Conservation (phyloP, 371 early-diverging fungal genomes). For the Apophysomyces ossiformis region DNA sequence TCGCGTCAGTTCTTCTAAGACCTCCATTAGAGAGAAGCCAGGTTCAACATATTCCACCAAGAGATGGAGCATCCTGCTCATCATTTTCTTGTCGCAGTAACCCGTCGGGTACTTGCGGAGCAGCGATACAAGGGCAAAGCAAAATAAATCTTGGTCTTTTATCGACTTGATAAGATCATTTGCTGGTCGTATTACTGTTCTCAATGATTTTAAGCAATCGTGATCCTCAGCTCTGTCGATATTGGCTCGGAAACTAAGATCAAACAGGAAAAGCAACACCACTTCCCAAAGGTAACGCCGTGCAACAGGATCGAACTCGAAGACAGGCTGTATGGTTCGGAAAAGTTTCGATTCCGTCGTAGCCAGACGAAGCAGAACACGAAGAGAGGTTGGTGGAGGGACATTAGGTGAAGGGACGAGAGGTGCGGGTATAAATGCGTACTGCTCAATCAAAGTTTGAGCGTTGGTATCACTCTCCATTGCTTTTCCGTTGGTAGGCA, state of each 20-base stretch:
- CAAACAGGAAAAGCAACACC: slow-evolving; percentile 20
- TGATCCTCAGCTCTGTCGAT: background rate
- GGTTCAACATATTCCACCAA: background rate
- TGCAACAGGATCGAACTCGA: slow-evolving; percentile 33
- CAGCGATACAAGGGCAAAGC: background rate
- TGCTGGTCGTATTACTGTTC: background rate
- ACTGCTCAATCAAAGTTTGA: background rate
- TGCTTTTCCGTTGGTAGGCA: background rate
- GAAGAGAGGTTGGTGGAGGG: slow-evolving; percentile 15
- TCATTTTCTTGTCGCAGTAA: slow-evolving; percentile 4
- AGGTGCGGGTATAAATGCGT: slow-evolving; percentile 19
- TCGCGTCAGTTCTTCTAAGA: background rate
- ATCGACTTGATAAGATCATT: background rate
- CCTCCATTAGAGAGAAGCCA: background rate
- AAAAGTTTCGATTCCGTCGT: background rate
- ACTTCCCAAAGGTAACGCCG: slow-evolving; percentile 32
- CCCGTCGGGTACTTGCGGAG: background rate
- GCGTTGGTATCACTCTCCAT: background rate
- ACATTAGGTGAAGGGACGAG: background rate
- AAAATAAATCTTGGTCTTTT: background rate
- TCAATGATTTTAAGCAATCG: background rate
- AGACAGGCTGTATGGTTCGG: slow-evolving; percentile 19
- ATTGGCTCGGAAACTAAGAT: slow-evolving; percentile 26
- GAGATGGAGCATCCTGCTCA: background rate
- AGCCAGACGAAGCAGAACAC: slow-evolving; percentile 13